Evolutionary conservation across 2,329 filamentous ascomycete species (phyloP), one percentile per base, ranked within the genome.

Genomic region (Trichoderma hamatum): DNA sequence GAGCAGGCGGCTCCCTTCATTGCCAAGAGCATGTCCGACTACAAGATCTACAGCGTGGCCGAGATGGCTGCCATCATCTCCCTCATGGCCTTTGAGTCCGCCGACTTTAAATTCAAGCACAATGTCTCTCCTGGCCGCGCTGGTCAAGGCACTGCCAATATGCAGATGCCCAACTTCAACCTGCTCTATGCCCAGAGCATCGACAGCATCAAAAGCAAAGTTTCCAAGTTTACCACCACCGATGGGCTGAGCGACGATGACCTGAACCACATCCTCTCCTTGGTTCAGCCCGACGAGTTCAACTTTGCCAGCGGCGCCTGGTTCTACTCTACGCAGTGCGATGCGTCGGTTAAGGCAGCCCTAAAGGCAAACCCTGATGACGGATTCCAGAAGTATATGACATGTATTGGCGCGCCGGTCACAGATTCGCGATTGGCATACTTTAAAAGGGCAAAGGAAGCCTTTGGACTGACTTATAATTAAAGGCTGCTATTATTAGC

Each of bases 51-150:
- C 59, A 77, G 78, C 39, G 79, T 80, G 26, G 85, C 83, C 26
- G 87, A 91, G 73, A 89, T 91, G 76, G 92, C 92, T 7, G 92
- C 89, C 26, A 78, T 94, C 19, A 76, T 96, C 54, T 84, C 89
- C 14, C 83, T 93, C 75, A 90, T 92, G 81, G 87, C 90, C 13
- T 89, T 89, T 76, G 93, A 96, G 81, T 88, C 87, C 1, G 88
- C 69, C 26, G 84, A 89, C 71, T 92, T 94, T 80, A 84, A 86
- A 74, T 94, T 87, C 84, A 92, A 90, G 79, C 85, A 84, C 78
- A 93, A 94, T 80, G 82, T 88, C 73, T 72, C 65, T 39, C 80
- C 82, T 71, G 85, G 84, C n/a, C 75, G 80, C 0, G 84, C 89
- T 0, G 92, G 92, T 10, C 90, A 94, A 77, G 92, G 92, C 28